These are phyloP conservation scores for Elongisporangium prolatum DNA, from an alignment of 352 stramenopile genomes.

Conservation along the genomic window DNA sequence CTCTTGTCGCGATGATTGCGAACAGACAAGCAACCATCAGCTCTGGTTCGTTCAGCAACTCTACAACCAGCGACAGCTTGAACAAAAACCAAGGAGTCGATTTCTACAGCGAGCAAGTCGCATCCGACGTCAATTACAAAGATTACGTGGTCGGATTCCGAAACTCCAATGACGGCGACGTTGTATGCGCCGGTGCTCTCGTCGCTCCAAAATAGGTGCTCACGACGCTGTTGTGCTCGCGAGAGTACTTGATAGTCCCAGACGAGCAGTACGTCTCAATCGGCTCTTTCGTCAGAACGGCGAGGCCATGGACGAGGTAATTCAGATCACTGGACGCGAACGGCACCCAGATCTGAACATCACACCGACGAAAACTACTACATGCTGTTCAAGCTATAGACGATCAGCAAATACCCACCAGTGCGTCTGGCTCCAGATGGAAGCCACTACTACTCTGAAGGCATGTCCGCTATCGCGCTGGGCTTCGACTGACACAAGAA, in stretches of 20 bases:
- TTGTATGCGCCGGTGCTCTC: neutral
- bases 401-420: too few species aligned
- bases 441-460: too few species aligned
- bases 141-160: neutral
- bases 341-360: neutral
- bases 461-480: too few species aligned
- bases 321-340: neutral
- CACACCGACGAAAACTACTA: conserved; percentile 1
- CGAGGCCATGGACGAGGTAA: neutral
- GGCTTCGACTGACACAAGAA: too few species aligned
- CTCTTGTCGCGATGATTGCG: neutral
- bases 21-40: neutral
- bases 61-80: neutral
- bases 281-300: conserved; percentile 14
- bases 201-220: neutral
- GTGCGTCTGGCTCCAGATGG: too few species aligned
- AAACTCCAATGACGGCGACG: neutral
- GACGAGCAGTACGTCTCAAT: conserved; percentile 11
- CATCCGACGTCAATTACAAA: neutral
- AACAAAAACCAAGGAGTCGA: neutral
- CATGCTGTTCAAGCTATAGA: too few species aligned
- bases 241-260: neutral
- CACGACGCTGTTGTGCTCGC: neutral
- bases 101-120: neutral
- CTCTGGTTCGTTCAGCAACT: neutral